phyloP scores from a whole-genome alignment of 2,329 filamentous ascomycete species.

The Fusarium fujikuroi region DNA sequence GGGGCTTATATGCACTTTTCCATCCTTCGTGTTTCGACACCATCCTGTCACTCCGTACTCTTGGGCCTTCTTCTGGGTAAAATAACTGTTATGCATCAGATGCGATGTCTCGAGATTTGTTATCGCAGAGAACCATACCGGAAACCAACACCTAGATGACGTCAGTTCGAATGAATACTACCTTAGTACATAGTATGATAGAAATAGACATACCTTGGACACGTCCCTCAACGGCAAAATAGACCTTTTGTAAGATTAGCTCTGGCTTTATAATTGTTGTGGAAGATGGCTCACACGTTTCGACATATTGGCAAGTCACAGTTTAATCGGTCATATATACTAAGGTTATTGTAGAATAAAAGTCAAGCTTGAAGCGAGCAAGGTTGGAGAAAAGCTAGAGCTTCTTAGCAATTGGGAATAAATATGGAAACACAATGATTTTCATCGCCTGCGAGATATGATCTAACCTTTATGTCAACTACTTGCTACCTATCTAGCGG shows the following conservation, averaged over 20 bases:
- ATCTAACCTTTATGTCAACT: conserved; percentile 16
- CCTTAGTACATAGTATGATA: neutral
- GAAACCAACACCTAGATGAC: conserved; percentile 64
- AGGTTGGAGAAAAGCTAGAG: neutral
- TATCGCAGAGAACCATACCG: conserved; percentile 51
- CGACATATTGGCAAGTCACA: conserved; percentile 41
- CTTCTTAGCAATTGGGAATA: neutral
- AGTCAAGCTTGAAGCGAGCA: neutral
- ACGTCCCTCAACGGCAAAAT: conserved; percentile 72
- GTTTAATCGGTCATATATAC: neutral
- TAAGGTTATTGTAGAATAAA: neutral
- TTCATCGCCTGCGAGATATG: neutral
- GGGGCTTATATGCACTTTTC: conserved; percentile 56
- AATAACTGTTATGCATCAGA: conserved; percentile 56
- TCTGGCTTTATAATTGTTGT: neutral
- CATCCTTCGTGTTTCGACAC: conserved; percentile 68
- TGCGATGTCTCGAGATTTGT: neutral
- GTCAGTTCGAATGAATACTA: conserved; percentile 39
- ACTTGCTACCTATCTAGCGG: neutral
- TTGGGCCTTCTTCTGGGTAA: conserved; percentile 63
- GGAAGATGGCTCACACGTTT: conserved; percentile 48
- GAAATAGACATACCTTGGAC: conserved; percentile 71
- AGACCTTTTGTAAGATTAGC: conserved; percentile 57
- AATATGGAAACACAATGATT: neutral
- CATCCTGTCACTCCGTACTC: conserved; percentile 67